A percentile compares a stretch with the other conserved stretches of the same genome.
phyloP scores from a whole-genome alignment of 257 asterid species.

The Cynanchum wilfordii region DNA sequence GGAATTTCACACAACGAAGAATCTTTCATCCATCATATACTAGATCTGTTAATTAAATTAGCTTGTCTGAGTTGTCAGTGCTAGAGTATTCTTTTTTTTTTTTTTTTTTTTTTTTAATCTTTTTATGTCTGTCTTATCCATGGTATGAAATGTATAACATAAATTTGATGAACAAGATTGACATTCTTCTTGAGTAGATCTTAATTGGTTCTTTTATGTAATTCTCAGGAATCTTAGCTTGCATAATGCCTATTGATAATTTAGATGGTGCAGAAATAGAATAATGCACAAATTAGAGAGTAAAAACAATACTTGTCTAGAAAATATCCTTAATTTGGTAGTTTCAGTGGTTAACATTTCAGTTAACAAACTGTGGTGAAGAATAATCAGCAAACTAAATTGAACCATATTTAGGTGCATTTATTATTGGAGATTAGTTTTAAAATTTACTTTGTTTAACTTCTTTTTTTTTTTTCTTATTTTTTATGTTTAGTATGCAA shows the following conservation, averaged over 20 bases:
- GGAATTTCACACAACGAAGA: background rate
- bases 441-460: background rate
- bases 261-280: background rate
- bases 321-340: background rate
- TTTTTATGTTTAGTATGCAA: background rate
- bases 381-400: background rate
- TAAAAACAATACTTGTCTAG: background rate
- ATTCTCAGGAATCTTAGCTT: background rate
- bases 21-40: background rate
- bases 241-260: background rate
- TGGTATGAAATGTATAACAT: background rate
- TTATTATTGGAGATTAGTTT: background rate
- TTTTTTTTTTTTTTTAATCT: background rate
- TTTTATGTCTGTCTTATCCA: background rate
- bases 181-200: background rate
- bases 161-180: background rate
- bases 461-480: background rate
- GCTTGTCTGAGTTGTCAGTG: background rate
- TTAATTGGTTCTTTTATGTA: background rate
- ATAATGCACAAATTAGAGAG: background rate
- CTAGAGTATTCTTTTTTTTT: background rate
- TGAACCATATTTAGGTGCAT: background rate
- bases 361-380: background rate
- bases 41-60: background rate
- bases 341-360: background rate